These are phyloP conservation scores for Colletotrichum sp. DNA, from an alignment of 2,329 filamentous ascomycete genomes.

Conservation along the genomic window DNA sequence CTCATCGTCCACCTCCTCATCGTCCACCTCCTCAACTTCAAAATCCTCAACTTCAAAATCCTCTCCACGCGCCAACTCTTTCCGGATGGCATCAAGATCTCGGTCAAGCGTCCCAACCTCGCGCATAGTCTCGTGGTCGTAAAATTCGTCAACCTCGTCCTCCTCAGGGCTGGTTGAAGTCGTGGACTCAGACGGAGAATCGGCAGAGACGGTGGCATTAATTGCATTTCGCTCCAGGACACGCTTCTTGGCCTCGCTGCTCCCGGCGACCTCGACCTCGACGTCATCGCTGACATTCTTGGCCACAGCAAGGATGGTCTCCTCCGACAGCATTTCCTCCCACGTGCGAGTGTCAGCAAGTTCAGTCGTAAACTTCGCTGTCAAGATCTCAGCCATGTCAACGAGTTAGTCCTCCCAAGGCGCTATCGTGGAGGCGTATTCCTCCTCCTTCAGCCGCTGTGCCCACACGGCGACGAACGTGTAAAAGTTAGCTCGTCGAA, in stretches of 20 bases:
- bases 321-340: not conserved
- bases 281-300: not conserved
- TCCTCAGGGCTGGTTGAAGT: not conserved
- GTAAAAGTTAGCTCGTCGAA: not conserved
- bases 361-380: no score
- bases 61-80: not conserved
- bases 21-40: not conserved
- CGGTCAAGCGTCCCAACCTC: not conserved
- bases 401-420: not conserved
- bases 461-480: not conserved
- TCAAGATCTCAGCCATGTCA: not conserved
- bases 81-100: not conserved
- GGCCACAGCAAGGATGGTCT: not conserved
- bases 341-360: not conserved
- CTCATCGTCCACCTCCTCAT: not conserved
- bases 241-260: not conserved
- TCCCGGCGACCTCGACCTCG: not conserved
- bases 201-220: not conserved
- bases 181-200: not conserved
- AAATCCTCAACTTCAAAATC: not conserved
- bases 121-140: not conserved
- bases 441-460: not conserved
- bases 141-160: not conserved
- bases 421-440: not conserved
- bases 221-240: not conserved